phyloP scores from a whole-genome alignment of 1,284 basidiomycete genomes.

The Ceratobasidium papillatum region DNA sequence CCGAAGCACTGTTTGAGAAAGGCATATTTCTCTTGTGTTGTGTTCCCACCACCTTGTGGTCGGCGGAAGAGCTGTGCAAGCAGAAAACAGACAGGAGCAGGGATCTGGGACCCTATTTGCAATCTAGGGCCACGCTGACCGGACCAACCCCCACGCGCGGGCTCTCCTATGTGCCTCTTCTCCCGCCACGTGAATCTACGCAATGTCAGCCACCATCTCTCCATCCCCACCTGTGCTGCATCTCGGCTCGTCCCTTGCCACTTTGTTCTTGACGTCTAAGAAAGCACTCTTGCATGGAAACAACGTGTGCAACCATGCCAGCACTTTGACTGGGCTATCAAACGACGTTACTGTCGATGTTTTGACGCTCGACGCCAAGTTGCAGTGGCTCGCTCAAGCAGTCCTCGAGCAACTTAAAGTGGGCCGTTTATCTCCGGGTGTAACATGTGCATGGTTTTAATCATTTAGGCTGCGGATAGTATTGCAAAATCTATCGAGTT shows the following conservation, averaged over 20 bases:
- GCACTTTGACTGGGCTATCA: constrained; percentile 10
- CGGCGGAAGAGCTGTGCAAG: constrained; percentile 28
- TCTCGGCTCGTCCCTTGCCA: constrained; percentile 57
- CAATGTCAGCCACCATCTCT: constrained; percentile 30
- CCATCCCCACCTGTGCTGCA: constrained; percentile 14
- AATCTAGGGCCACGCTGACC: constrained; percentile 11
- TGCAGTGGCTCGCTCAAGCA: constrained; percentile 75
- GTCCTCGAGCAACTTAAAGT: constrained; percentile 79
- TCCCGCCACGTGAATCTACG: constrained; percentile 33
- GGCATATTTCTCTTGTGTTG: constrained; percentile 20
- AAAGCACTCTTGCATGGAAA: constrained; percentile 79
- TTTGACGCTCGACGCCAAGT: constrained; percentile 76
- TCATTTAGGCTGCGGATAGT: constrained; percentile 66
- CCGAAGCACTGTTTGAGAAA: constrained; percentile 20
- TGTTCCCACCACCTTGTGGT: constrained; percentile 10
- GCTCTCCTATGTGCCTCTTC: background rate
- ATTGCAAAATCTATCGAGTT: constrained; percentile 77
- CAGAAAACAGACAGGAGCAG: constrained; percentile 1
- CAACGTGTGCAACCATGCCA: constrained; percentile 70
- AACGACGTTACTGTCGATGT: constrained; percentile 71
- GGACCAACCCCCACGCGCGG: background rate
- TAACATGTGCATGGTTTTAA: constrained; percentile 2
- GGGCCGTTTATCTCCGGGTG: constrained; percentile 34
- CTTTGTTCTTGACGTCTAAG: constrained; percentile 79
- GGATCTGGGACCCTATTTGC: constrained; percentile 23